Evolutionary conservation across 2,329 filamentous ascomycete genomes (phyloP), one percentile per base, ranked within the genome.

Genomic region (Monosporascus sp.): DNA sequence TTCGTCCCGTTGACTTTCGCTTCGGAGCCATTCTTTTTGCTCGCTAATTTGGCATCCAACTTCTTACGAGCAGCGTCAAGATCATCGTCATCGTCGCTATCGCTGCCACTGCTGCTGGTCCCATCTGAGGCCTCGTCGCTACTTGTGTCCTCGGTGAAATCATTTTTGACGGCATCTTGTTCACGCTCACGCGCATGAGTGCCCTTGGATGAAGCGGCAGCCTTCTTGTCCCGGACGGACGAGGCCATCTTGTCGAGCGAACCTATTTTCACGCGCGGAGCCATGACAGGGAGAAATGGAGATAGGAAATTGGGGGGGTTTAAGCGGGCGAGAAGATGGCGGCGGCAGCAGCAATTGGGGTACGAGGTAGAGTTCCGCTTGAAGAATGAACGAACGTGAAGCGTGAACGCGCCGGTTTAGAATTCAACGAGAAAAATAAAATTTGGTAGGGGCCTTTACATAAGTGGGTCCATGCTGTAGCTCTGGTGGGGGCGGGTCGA

Each of bases 101-200:
- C 66, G 48, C 65, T 69, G 50, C 66, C 67, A 52, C 67, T 72
- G 51, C 67, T 65, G 52, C 67, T 72, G 41, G 62, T 67, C 3
- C 62, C 64, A 17, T 66, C 62, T 3, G 66, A 67, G 22, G 65
- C 65, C 24, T 64, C 65, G 53, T 55, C 63, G 50, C 66, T 67
- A 57, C 73, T 74, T 53, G 63, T 55, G 48, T 65, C 57, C 26
- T 68, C 56, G 27, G 60, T 51, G 16, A 52, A 51, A 47, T 60
- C 55, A 43, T 58, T 53, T 48, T 63, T 63, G 48, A 53, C 44
- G 8, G 49, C 38, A 20, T 56, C 60, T 19, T 57, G 7, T 47
- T 58, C 56, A 37, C 53, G 57, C 27, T 58, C 52, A 51, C 52
- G 49, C 7, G 54, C 47, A 8, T 41, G 31, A 2, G 59, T 53